Evolutionary conservation across 768 basidiomycete genomes (phyloP).

Genomic region (Russula abietina): DNA sequence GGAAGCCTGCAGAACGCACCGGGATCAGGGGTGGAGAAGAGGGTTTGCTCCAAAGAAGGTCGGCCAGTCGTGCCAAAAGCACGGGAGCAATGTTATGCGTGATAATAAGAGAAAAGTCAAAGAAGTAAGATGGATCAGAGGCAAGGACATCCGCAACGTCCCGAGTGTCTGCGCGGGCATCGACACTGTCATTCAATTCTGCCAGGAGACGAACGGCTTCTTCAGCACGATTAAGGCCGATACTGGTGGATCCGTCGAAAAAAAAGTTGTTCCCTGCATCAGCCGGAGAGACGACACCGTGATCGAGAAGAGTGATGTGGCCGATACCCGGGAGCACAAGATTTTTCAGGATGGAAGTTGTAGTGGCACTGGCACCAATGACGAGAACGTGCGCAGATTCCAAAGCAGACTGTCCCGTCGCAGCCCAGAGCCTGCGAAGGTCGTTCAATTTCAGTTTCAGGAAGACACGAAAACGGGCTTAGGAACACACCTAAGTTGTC

Average conservation of each 20-base stretch:
- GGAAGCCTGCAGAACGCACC: conserved; percentile 82
- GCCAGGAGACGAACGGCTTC: conserved; percentile 71
- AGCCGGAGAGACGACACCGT: conserved; percentile 49
- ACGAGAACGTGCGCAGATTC: conserved; percentile 80
- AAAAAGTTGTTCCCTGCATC: conserved; percentile 98
- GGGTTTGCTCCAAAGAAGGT: conserved; percentile 61
- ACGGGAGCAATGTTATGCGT: conserved; percentile 67
- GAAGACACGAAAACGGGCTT: background rate
- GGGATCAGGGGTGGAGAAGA: conserved; percentile 62
- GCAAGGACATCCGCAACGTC: conserved; percentile 55
- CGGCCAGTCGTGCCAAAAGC: conserved; percentile 52
- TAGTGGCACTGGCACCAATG: conserved; percentile 73
- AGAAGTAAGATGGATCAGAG: conserved; percentile 46
- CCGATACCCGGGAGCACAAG: conserved; percentile 94
- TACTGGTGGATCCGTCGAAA: conserved; percentile 64
- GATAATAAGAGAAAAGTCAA: conserved; percentile 73
- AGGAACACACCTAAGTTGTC: conserved; percentile 73
- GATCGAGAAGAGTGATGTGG: conserved; percentile 89
- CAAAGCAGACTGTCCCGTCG: conserved; percentile 83
- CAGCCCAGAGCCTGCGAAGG: conserved; percentile 75
- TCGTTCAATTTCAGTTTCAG: background rate
- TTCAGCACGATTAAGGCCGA: conserved; percentile 73
- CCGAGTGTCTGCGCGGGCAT: conserved; percentile 56
- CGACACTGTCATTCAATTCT: conserved; percentile 87
- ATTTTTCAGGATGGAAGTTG: conserved; percentile 90